Evolutionary conservation across 202 grass and related monocot genomes (phyloP).

Genomic region (Zizania palustris): DNA sequence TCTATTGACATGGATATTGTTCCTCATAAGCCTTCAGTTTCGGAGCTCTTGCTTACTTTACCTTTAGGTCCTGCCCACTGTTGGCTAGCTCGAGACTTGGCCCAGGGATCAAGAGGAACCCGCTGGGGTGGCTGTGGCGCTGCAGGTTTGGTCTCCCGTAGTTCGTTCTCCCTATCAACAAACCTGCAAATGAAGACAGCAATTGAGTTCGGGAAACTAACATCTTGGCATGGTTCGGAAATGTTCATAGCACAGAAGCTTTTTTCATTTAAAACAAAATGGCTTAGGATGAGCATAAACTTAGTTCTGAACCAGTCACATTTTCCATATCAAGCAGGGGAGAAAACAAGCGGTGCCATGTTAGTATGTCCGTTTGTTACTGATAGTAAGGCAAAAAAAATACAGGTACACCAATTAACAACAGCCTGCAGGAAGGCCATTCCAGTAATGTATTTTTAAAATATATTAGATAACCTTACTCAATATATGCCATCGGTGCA

Average conservation of each 20-base stretch:
- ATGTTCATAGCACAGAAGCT: background rate
- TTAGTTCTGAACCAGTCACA: background rate
- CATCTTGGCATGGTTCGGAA: background rate
- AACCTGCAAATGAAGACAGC: constrained; percentile 54
- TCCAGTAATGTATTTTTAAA: background rate
- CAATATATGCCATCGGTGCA: constrained; percentile 90
- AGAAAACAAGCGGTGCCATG: background rate
- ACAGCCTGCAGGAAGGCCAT: background rate
- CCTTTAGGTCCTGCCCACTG: constrained; percentile 74
- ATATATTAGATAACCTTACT: constrained; percentile 59
- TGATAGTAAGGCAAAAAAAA: background rate
- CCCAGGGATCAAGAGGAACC: constrained; percentile 80
- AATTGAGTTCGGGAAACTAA: background rate
- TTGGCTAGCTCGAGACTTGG: constrained; percentile 70
- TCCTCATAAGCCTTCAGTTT: constrained; percentile 59
- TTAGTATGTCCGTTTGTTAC: background rate
- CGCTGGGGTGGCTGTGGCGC: constrained; percentile 59
- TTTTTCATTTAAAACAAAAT: background rate
- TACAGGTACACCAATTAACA: background rate
- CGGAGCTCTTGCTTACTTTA: constrained; percentile 52
- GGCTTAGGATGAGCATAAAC: background rate
- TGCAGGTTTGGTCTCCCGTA: constrained; percentile 74
- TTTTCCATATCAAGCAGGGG: background rate
- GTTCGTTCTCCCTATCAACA: constrained; percentile 90
- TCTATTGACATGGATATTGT: constrained; percentile 35